These are phyloP conservation scores for Taphrina deformans DNA, from an alignment of 1,139 yeast genomes.

Conservation along the genomic window DNA sequence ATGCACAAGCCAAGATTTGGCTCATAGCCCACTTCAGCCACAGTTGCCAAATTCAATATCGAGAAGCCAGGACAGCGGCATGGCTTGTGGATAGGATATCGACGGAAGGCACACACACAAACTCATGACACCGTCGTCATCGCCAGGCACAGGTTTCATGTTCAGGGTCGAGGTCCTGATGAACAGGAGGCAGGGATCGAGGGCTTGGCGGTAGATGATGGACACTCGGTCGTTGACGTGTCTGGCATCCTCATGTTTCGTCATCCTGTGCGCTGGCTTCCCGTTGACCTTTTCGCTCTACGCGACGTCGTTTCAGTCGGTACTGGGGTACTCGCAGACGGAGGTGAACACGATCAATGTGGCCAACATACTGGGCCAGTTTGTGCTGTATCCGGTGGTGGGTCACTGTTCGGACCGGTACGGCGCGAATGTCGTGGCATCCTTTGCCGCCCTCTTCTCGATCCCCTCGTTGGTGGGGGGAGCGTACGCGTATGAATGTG, in stretches of 20 bases:
- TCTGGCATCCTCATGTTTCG: slow-evolving; percentile 3
- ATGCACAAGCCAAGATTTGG: no score
- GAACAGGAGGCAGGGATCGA: no score
- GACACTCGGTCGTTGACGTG: neutral
- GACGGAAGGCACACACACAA: no score
- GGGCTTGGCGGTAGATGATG: neutral
- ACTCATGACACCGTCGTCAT: neutral
- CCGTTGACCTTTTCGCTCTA: slow-evolving; percentile 25
- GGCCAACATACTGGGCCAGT: slow-evolving; percentile 25
- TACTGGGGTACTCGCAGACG: slow-evolving; percentile 18
- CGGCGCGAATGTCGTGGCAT: slow-evolving; percentile 19
- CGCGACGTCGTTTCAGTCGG: slow-evolving; percentile 11
- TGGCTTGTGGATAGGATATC: no score
- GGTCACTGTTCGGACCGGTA: slow-evolving; percentile 21
- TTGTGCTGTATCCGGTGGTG: slow-evolving; percentile 18
- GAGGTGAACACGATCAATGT: slow-evolving; percentile 25
- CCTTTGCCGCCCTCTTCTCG: slow-evolving; percentile 10
- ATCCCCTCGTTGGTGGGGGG: slow-evolving; percentile 15
- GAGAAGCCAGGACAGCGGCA: neutral
- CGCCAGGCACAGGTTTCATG: no score
- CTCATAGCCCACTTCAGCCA: no score
- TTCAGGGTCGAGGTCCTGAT: no score
- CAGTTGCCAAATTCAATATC: neutral
- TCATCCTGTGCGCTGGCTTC: slow-evolving; percentile 25
- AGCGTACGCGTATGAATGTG: slow-evolving; percentile 16